Conservation (phyloP, 495 filamentous ascomycete genomes). For the Podospora didyma region DNA sequence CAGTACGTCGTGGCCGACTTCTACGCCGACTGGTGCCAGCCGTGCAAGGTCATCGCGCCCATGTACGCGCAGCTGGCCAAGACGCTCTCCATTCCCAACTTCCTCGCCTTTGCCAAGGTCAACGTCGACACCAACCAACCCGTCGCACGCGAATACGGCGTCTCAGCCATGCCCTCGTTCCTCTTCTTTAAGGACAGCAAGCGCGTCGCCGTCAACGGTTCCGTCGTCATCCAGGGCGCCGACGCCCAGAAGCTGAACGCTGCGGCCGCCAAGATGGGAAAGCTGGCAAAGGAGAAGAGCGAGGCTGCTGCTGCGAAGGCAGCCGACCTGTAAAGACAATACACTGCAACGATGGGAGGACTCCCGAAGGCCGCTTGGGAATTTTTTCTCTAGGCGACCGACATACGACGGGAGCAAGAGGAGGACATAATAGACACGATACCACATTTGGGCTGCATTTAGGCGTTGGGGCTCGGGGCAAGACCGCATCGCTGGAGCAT, state of each 20-base stretch:
- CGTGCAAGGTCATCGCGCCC: constrained; percentile 64
- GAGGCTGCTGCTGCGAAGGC: constrained; percentile 19
- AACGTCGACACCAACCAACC: constrained; percentile 53
- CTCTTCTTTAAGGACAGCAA: constrained; percentile 78
- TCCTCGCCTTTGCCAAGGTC: constrained; percentile 56
- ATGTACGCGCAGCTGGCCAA: constrained; percentile 50
- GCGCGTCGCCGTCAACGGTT: constrained; percentile 64
- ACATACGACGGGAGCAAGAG: no score
- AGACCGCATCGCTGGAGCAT: no score
- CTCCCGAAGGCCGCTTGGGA: no score
- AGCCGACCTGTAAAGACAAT: no score
- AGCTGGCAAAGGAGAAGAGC: constrained; percentile 26
- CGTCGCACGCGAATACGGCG: constrained; percentile 43
- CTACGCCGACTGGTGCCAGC: constrained; percentile 65
- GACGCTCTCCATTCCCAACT: constrained; percentile 40
- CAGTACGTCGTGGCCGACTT: constrained; percentile 49
- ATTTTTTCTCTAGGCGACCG: no score
- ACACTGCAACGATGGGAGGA: no score
- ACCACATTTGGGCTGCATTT: no score
- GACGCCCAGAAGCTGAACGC: constrained; percentile 16
- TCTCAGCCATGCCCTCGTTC: constrained; percentile 77
- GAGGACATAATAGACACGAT: no score
- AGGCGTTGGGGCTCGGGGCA: no score
- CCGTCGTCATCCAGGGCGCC: constrained; percentile 25
- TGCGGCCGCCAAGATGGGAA: constrained; percentile 25